These are phyloP conservation scores for Penicillium longicatenatum DNA, from an alignment of 495 filamentous ascomycete species.

Conservation along the genomic window DNA sequence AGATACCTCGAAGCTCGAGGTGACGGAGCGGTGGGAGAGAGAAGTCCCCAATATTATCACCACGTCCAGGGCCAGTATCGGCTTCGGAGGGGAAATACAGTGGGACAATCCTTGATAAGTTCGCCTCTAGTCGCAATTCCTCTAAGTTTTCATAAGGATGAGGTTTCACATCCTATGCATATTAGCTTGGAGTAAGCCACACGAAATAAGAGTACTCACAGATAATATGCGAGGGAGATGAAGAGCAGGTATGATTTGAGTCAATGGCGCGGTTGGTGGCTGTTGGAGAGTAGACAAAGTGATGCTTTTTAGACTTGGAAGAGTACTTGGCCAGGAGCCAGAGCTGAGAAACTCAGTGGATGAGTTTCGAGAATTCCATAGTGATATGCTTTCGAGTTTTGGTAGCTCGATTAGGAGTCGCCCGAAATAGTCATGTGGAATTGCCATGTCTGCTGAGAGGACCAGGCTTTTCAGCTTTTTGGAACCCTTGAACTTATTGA, in stretches of 20 bases:
- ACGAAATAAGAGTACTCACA: constrained; percentile 1
- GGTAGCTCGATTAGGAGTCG: constrained; percentile 42
- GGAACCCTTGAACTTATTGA: constrained; percentile 34
- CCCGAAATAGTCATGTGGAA: constrained; percentile 34
- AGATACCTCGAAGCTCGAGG: constrained; percentile 35
- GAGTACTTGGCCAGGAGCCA: constrained; percentile 28
- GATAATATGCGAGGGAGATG: neutral
- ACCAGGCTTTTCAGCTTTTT: constrained; percentile 44
- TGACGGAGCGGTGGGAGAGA: constrained; percentile 28
- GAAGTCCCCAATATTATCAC: neutral
- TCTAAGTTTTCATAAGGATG: constrained; percentile 38
- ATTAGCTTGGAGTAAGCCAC: constrained; percentile 1
- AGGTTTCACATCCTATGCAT: constrained; percentile 7
- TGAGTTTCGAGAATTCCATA: constrained; percentile 30
- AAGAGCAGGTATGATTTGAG: neutral
- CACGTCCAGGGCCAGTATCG: neutral
- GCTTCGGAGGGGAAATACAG: constrained; percentile 23
- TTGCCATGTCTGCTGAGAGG: constrained; percentile 34
- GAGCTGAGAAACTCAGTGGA: neutral
- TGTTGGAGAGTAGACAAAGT: constrained; percentile 15
- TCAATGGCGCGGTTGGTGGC: neutral
- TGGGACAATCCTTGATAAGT: constrained; percentile 20
- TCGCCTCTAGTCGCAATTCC: constrained; percentile 37
- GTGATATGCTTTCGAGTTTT: constrained; percentile 43
- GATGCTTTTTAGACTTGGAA: constrained; percentile 41